phyloP scores from a whole-genome alignment of 805 yeast genomes.

The Saturnispora diversa region DNA sequence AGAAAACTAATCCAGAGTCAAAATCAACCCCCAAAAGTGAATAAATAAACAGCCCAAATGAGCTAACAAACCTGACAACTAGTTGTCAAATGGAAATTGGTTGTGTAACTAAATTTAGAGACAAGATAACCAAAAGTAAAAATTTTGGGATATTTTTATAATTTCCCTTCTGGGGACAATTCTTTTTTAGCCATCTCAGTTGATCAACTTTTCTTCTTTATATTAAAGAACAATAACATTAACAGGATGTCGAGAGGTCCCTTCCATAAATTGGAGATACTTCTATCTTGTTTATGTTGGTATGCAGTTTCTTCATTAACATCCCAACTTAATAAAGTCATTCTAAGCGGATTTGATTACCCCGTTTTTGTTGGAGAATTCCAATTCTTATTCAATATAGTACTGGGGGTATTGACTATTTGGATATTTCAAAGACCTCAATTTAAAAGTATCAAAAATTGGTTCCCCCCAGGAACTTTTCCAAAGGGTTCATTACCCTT shows the following conservation, averaged over 20 bases:
- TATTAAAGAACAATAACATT: background rate
- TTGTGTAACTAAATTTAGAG: too few species aligned
- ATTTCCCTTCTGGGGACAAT: too few species aligned
- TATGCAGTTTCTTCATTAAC: constrained; percentile 55
- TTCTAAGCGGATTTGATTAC: constrained; percentile 46
- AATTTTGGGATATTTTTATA: too few species aligned
- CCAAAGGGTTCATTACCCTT: constrained; percentile 32
- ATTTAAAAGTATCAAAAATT: constrained; percentile 6
- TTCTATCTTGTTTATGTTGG: constrained; percentile 36
- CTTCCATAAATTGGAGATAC: constrained; percentile 3
- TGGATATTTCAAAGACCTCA: constrained; percentile 11
- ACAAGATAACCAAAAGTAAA: too few species aligned
- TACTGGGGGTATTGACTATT: constrained; percentile 19
- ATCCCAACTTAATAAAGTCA: constrained; percentile 53
- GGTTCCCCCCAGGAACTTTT: constrained; percentile 49
- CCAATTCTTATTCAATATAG: constrained; percentile 48
- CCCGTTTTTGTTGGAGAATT: constrained; percentile 60
- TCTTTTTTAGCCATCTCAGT: too few species aligned
- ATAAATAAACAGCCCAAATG: too few species aligned
- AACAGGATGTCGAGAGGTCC: constrained; percentile 1
- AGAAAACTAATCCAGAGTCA: too few species aligned
- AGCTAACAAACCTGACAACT: too few species aligned
- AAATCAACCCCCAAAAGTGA: too few species aligned
- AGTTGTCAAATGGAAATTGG: too few species aligned
- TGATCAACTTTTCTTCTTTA: too few species aligned